Evolutionary conservation across 176 grass and related monocot species (phyloP), one percentile per base, ranked within the genome.

Genomic region (Bromus sterilis): DNA sequence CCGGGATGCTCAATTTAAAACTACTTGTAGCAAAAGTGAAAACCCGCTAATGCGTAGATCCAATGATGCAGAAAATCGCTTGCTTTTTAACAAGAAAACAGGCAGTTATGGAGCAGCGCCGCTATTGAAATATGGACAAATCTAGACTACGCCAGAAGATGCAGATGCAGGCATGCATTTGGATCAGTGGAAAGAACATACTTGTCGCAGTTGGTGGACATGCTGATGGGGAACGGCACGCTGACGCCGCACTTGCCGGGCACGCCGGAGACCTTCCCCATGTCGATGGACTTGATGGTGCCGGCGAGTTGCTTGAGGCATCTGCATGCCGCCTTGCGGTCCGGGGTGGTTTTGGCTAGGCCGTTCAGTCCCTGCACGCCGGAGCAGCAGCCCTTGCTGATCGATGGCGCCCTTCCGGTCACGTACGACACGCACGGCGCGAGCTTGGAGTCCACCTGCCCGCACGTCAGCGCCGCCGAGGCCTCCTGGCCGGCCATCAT

Each of bases 171-270:
- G 53, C 53, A 56, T 56, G 53, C 48, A 51, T 51, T 51, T 51
- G 16, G 16, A 51, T 8, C 0, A 51, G 48, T 21, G 21, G 6
- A 20, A 34, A 7, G 46, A 28, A 44, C 68, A 20, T 81, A 89
- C 90, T 81, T 92, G 80, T 31, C 34, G 91, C 91, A 92, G 87
- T 92, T 56, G 2, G 75, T 87, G 84, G 83, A 87, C 36, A 83
- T 21, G 71, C 80, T 84, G 76, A 92, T 74, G 63, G 87, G 84
- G 84, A 81, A 92, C 0, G 37, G 41, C 2, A 87, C 81, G 71
- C 15, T 43, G 72, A 92, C 80, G 63, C 87, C 71, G 57, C 87
- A 92, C 80, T 83, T 83, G 75, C 31, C 71, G 29, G 87, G 76
- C 71, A 78, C 65, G 57, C 26, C 41, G n/a, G 87, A 32, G 84